These are phyloP conservation scores for Trichophyton rubrum DNA, from an alignment of 2,329 filamentous ascomycete species.

Conservation along the genomic window DNA sequence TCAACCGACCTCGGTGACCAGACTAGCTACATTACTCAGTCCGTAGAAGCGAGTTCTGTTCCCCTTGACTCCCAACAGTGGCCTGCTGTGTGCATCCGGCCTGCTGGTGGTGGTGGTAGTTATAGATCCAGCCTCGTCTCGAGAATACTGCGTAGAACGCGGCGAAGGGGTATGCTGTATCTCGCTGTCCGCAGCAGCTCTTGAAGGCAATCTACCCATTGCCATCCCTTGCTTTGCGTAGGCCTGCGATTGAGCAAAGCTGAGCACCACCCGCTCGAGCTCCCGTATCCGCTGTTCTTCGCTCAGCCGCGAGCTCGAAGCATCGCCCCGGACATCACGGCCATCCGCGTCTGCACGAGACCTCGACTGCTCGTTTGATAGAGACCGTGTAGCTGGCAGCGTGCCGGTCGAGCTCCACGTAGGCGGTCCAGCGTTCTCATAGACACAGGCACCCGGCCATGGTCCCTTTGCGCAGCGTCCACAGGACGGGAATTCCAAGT, in stretches of 20 bases:
- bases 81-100: not conserved
- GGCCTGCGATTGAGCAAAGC: not conserved
- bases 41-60: constrained; percentile 32
- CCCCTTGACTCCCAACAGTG: constrained; percentile 13
- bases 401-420: not conserved
- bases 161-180: not conserved
- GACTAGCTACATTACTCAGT: constrained; percentile 28
- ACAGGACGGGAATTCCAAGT: constrained; percentile 31
- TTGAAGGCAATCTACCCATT: not conserved
- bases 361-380: not conserved
- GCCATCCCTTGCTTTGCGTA: not conserved
- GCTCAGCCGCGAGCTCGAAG: not conserved
- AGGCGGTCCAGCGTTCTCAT: constrained; percentile 6
- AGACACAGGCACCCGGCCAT: constrained; percentile 10
- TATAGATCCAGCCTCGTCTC: not conserved
- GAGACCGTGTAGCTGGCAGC: not conserved
- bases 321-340: not conserved
- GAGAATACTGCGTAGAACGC: not conserved
- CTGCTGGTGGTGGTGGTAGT: not conserved
- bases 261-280: not conserved
- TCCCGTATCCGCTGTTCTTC: not conserved
- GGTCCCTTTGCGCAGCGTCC: constrained; percentile 27
- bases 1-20: constrained; percentile 27
- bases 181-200: not conserved
- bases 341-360: not conserved